A percentile compares a stretch with the other conserved stretches of the same genome.
Evolutionary conservation across 139 green algal genomes (phyloP).

Genomic region (Tetraselmis chui): DNA sequence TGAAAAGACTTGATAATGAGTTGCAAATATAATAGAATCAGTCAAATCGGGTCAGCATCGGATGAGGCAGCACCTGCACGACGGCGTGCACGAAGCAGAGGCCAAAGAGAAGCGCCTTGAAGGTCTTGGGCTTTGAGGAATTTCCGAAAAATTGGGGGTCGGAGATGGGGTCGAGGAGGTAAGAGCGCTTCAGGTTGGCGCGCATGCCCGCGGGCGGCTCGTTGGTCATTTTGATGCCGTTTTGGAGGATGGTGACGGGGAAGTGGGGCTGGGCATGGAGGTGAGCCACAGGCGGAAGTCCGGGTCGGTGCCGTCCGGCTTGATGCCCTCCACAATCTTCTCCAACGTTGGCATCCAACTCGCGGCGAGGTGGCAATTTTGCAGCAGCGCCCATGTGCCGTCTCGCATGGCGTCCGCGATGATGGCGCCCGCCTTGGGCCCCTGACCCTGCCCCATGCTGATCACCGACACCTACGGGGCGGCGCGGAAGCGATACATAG

Average conservation of each 20-base stretch:
- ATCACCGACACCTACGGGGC: conserved; percentile 38
- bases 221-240: conserved; percentile 70
- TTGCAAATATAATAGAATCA: no score
- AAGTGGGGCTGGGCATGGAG: conserved; percentile 58
- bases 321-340: conserved; percentile 57
- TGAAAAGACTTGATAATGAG: no score
- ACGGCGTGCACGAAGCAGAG: conserved; percentile 70
- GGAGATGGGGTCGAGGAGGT: conserved; percentile 62
- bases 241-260: conserved; percentile 66
- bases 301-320: conserved; percentile 37
- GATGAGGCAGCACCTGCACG: conserved; percentile 29
- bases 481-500: no score
- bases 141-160: conserved; percentile 58
- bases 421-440: conserved; percentile 49
- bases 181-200: conserved; percentile 54
- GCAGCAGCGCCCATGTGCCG: conserved; percentile 70
- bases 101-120: conserved; percentile 63
- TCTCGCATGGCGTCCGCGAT: conserved; percentile 52
- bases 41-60: no score
- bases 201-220: conserved; percentile 39
- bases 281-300: conserved; percentile 63
- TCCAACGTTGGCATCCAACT: conserved; percentile 64
- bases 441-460: conserved; percentile 70
- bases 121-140: conserved; percentile 47
- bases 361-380: conserved; percentile 78